These are phyloP conservation scores for Patellifolia procumbens DNA, from an alignment of 179 eudicot genomes.

Conservation along the genomic window DNA sequence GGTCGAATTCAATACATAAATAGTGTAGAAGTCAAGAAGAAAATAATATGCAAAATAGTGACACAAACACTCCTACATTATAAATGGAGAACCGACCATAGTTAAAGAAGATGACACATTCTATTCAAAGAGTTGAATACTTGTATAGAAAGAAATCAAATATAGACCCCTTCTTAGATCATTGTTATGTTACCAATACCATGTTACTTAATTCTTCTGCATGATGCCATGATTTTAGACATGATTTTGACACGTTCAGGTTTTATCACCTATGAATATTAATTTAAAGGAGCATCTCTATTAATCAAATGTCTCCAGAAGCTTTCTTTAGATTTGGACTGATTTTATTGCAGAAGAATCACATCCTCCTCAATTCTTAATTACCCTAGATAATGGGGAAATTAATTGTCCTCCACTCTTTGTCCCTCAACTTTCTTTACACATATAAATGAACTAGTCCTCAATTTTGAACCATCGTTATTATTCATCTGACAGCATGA, in stretches of 20 bases:
- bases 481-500: no score
- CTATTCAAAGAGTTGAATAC: neutral
- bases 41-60: no score
- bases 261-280: neutral
- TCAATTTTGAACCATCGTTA: no score
- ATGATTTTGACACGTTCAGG: neutral
- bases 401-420: neutral
- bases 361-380: neutral
- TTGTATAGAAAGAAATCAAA: neutral
- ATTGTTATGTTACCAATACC: no score
- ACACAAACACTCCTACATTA: no score
- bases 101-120: neutral
- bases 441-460: no score
- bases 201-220: neutral
- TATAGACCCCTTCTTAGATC: neutral
- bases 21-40: no score
- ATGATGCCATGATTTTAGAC: slow-evolving; percentile 11
- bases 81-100: neutral
- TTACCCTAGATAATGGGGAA: no score
- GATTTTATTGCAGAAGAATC: neutral
- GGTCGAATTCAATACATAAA: no score
- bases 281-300: no score
- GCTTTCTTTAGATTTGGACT: no score
- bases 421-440: neutral
- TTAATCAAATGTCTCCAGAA: no score